phyloP scores from a whole-genome alignment of 331 rosid species.

The Pyracantha coccinea region DNA sequence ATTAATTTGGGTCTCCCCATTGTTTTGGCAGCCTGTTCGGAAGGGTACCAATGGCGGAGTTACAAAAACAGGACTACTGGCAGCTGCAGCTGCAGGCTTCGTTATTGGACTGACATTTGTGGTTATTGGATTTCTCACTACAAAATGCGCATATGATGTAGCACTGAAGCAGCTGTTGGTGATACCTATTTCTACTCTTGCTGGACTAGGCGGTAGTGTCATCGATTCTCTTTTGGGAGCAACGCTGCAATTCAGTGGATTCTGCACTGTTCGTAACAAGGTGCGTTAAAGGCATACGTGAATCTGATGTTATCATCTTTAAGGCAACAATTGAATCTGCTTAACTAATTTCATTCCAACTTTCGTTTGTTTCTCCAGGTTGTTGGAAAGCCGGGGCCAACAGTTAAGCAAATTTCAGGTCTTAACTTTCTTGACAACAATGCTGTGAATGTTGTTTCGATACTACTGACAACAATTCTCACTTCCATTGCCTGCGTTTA shows the following conservation, averaged over 20 bases:
- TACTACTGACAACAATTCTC: slow-evolving; percentile 59
- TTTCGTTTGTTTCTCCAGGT: slow-evolving; percentile 31
- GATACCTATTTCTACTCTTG: slow-evolving; percentile 61
- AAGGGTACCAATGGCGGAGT: slow-evolving; percentile 94
- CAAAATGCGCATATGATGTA: slow-evolving; percentile 36
- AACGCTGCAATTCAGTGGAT: slow-evolving; percentile 88
- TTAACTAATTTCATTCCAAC: neutral
- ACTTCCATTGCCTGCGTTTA: slow-evolving; percentile 52
- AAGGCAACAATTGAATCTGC: neutral
- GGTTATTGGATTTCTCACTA: slow-evolving; percentile 44
- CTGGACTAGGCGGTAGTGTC: slow-evolving; percentile 69
- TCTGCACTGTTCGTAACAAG: slow-evolving; percentile 79
- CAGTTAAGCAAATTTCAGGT: slow-evolving; percentile 74
- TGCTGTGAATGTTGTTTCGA: slow-evolving; percentile 72
- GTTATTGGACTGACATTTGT: slow-evolving; percentile 59
- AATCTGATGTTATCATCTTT: neutral
- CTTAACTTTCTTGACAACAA: slow-evolving; percentile 73
- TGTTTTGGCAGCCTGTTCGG: slow-evolving; percentile 56
- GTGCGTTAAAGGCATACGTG: slow-evolving; percentile 20
- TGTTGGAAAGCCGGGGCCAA: slow-evolving; percentile 92
- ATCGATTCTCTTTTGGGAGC: slow-evolving; percentile 92
- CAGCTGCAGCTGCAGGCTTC: slow-evolving; percentile 76
- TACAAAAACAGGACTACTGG: slow-evolving; percentile 73
- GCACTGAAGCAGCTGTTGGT: slow-evolving; percentile 67
- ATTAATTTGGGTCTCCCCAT: slow-evolving; percentile 2